These are phyloP conservation scores for Gigaspora rosea DNA, from an alignment of 192 early-diverging fungal genomes.

Conservation along the genomic window DNA sequence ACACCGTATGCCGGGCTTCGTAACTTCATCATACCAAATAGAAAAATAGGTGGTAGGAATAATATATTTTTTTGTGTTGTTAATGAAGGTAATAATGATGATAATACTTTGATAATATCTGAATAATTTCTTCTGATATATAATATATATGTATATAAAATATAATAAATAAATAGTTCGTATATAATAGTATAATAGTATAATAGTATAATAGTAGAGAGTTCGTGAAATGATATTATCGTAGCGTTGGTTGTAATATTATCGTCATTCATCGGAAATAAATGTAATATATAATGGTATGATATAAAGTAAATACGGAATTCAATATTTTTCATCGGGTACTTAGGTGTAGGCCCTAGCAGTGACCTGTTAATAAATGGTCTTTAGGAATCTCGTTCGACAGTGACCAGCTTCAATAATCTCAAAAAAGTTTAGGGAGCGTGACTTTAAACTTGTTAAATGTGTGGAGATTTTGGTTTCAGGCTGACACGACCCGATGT, in stretches of 20 bases:
- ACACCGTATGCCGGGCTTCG: conserved; percentile 2
- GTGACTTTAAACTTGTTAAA: conserved; percentile 1
- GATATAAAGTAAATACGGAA: not conserved
- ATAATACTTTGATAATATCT: no score
- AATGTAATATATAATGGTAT: no score
- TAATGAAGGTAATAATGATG: no score
- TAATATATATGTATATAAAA: no score
- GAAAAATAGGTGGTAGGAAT: not conserved
- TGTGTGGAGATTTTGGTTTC: not conserved
- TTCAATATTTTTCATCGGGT: not conserved
- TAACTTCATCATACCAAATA: conserved; percentile 6
- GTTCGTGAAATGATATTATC: no score
- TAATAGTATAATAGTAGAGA: no score
- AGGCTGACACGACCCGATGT: not conserved
- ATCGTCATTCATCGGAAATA: no score
- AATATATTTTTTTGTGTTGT: no score
- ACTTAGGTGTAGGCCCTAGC: not conserved
- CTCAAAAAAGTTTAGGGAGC: not conserved
- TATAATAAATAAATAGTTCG: no score
- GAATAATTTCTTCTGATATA: no score
- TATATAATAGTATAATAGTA: no score
- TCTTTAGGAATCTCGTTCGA: conserved; percentile 11
- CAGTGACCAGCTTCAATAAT: conserved; percentile 26
- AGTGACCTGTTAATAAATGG: conserved; percentile 1
- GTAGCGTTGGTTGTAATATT: no score